Evolutionary conservation across 768 basidiomycete genomes (phyloP).

Genomic region (Phlebiopsis gigantea): DNA sequence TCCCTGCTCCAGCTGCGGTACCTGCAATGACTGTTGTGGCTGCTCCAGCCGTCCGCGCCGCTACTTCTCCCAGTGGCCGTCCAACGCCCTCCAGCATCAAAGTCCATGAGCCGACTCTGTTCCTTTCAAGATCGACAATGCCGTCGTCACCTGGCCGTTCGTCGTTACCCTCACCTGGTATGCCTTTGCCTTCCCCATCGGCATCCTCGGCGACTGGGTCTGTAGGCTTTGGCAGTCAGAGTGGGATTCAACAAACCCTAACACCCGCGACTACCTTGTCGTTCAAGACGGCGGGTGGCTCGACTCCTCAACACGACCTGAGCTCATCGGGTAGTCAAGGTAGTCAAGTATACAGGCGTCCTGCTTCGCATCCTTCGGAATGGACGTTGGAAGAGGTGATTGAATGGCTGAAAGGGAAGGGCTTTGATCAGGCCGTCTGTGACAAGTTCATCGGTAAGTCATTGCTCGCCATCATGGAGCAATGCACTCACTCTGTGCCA

Average conservation of each 20-base stretch:
- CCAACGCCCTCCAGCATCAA: background rate
- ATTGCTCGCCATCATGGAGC: background rate
- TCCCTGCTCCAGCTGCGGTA: background rate
- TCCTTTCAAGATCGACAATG: background rate
- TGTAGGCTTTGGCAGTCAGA: conserved; percentile 17
- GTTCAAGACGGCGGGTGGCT: conserved; percentile 8
- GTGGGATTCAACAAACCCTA: conserved; percentile 22
- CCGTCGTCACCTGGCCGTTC: background rate
- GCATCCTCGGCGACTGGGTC: conserved; percentile 17
- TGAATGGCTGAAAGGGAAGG: conserved; percentile 79
- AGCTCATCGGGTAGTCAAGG: conserved; percentile 3
- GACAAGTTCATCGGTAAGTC: conserved; percentile 79
- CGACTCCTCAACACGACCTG: conserved; percentile 1
- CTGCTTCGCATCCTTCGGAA: conserved; percentile 48
- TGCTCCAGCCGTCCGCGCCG: background rate
- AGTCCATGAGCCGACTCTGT: conserved; percentile 2
- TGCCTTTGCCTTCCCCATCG: conserved; percentile 17
- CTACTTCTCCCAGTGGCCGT: background rate
- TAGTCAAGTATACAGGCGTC: conserved; percentile 16
- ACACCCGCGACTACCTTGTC: conserved; percentile 22
- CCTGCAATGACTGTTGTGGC: background rate
- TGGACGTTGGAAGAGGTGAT: conserved; percentile 90
- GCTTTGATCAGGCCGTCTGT: conserved; percentile 79
- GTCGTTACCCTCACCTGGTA: background rate
- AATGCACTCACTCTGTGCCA: conserved; percentile 5